Base-by-base conservation (phyloP, 2,329 filamentous ascomycete genomes). In the Alternaria tenuissima region DNA sequence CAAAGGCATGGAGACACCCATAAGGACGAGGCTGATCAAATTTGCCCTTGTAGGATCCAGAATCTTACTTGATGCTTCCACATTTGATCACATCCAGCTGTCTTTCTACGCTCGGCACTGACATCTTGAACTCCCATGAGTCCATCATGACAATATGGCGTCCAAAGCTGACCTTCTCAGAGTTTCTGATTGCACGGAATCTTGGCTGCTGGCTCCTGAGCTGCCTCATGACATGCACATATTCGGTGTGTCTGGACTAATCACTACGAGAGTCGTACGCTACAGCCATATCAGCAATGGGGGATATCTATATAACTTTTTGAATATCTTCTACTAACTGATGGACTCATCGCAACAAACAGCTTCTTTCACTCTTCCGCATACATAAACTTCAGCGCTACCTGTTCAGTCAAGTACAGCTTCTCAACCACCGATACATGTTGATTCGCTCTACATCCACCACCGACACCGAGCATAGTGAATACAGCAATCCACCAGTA, bases 401-500 rank as follows among this genome's bases (percentile, higher is more conserved):
- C 59, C 64, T 43, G 14, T 41, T 59, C 61, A 20, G 52, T 36
- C 42, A 7, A 63, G 22, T 28, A 36, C n/a, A 14, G 26, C 41
- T n/a, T 62, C 44, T 11, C 38, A 47, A 57, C 26, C 55, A 52
- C 41, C 16, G 38, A 58, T 67, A 64, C 43, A 70, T 73, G 65
- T 73, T 69, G 24, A 61, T 66, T 5, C 65, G 66, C 48, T 73
- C 69, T n/a, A 53, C 55, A 16, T 58, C 63, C 20, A 72, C 68
- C 7, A 48, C 55, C 36, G 58, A 68, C 20, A 71, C 66, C 14
- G 57, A 69, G 4, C 32, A 66, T 42, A 72, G 62, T 53, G 62
- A 61, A 28, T 75, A 71, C 48, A 72, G 59, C 63, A 73, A 63
- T 43, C 74, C 70, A 24, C 71, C 69, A 36, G 63, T 71, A 36